phyloP scores from a whole-genome alignment of 208 protist genomes.

The Trypanosoma congolense region DNA sequence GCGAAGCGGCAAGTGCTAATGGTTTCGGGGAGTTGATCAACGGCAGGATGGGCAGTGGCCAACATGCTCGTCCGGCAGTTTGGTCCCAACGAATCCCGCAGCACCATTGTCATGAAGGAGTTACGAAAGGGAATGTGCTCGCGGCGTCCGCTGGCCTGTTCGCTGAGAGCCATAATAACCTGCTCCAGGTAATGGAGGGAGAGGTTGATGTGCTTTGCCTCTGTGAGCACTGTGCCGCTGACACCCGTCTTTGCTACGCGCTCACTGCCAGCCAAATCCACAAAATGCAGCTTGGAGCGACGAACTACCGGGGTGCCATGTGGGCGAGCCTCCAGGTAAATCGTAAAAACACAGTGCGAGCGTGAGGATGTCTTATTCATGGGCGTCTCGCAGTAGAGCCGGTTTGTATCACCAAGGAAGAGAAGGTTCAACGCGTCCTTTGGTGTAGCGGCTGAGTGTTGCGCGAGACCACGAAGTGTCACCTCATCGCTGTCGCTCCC shows the following conservation, averaged over 20 bases:
- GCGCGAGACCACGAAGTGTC: conserved; percentile 53
- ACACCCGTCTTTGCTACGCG: conserved; percentile 82
- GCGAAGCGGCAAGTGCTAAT: conserved; percentile 89
- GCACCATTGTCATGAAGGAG: conserved; percentile 93
- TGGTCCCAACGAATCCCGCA: conserved; percentile 89
- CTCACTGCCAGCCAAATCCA: conserved; percentile 93
- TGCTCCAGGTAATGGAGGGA: conserved; percentile 84
- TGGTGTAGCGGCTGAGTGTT: conserved; percentile 62
- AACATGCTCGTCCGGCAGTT: conserved; percentile 95
- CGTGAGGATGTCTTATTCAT: conserved; percentile 92
- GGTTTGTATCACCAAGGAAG: conserved; percentile 85
- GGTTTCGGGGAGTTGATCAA: conserved; percentile 67
- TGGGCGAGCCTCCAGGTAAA: conserved; percentile 66
- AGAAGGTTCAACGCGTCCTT: conserved; percentile 75
- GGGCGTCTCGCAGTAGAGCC: conserved; percentile 82
- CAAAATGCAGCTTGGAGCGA: conserved; percentile 77
- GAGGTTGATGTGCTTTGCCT: conserved; percentile 91
- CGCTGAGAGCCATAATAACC: conserved; percentile 83
- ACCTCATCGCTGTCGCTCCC: conserved; percentile 45
- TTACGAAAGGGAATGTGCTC: conserved; percentile 94
- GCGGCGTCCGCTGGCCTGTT: conserved; percentile 63
- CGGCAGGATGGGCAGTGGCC: conserved; percentile 72
- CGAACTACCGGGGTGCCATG: conserved; percentile 46
- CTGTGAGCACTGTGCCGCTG: conserved; percentile 53
- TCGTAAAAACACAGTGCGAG: conserved; percentile 90